Percentiles rank a stretch among this genome's conserved stretches.
phyloP scores from a whole-genome alignment of 2,329 filamentous ascomycete genomes.

The Fusarium sp. region DNA sequence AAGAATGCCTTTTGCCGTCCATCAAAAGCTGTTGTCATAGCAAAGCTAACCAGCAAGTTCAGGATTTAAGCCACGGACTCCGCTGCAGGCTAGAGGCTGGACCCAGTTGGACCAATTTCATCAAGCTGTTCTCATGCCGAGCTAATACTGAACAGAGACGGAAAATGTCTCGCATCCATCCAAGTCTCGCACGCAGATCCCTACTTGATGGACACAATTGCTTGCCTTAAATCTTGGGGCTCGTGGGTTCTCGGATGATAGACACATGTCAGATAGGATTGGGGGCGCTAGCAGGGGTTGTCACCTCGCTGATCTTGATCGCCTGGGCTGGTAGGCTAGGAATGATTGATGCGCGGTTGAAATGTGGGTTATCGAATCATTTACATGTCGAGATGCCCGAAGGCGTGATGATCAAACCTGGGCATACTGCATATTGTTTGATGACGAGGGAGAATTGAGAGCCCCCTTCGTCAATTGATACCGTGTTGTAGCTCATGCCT shows the following conservation, averaged over 20 bases:
- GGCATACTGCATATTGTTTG: background rate
- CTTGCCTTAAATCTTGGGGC: constrained; percentile 41
- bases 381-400: constrained; percentile 7
- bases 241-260: constrained; percentile 44
- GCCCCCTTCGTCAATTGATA: constrained; percentile 4
- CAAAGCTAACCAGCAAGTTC: background rate
- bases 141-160: constrained; percentile 1
- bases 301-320: constrained; percentile 44
- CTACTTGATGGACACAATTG: constrained; percentile 33
- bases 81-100: constrained; percentile 6
- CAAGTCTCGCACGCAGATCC: constrained; percentile 40
- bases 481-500: constrained; percentile 10
- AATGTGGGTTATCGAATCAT: constrained; percentile 38
- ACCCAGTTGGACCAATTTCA: constrained; percentile 2
- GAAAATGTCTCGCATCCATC: constrained; percentile 23
- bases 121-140: constrained; percentile 1
- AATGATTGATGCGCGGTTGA: constrained; percentile 10
- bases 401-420: constrained; percentile 7
- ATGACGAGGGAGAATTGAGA: constrained; percentile 3
- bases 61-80: background rate
- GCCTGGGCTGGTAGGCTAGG: constrained; percentile 2
- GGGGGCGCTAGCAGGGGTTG: constrained; percentile 43
- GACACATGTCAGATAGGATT: constrained; percentile 44
- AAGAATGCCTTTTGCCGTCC: background rate
- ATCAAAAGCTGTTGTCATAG: constrained; percentile 4